These are phyloP conservation scores for Cryptococcus neoformans DNA, from an alignment of 1,284 basidiomycete species.

Conservation along the genomic window DNA sequence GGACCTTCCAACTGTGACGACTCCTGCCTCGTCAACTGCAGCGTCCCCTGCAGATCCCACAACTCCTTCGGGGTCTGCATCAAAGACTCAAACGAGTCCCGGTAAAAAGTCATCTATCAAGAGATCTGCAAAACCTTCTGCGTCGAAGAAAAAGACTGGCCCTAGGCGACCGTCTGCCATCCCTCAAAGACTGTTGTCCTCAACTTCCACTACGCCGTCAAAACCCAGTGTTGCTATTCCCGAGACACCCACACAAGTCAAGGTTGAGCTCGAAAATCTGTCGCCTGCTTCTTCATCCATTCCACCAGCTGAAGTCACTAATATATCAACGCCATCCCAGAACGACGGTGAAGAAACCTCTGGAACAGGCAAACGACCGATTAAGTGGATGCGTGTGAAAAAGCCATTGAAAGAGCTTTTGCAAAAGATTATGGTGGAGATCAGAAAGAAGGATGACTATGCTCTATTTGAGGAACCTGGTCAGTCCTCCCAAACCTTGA, in stretches of 20 bases:
- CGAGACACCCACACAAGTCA: conserved; percentile 9
- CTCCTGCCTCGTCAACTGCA: background rate
- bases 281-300: conserved; percentile 11
- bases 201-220: conserved; percentile 7
- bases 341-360: conserved; percentile 14
- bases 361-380: conserved; percentile 6
- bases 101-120: no score
- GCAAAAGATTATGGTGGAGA: conserved; percentile 36
- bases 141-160: conserved; percentile 1
- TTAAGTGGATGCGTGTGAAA: conserved; percentile 38
- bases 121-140: background rate
- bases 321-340: background rate
- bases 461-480: conserved; percentile 44
- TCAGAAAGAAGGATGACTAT: conserved; percentile 44
- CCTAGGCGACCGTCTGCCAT: conserved; percentile 18
- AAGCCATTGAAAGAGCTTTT: conserved; percentile 41
- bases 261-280: conserved; percentile 9
- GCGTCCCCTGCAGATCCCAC: background rate
- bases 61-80: background rate
- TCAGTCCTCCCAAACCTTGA: conserved; percentile 4
- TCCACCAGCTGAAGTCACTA: conserved; percentile 4
- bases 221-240: conserved; percentile 3
- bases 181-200: conserved; percentile 20
- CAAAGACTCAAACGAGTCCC: no score
- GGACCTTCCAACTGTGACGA: background rate